Conservation (phyloP, 352 stramenopile genomes). For the Phytophthora melonis region DNA sequence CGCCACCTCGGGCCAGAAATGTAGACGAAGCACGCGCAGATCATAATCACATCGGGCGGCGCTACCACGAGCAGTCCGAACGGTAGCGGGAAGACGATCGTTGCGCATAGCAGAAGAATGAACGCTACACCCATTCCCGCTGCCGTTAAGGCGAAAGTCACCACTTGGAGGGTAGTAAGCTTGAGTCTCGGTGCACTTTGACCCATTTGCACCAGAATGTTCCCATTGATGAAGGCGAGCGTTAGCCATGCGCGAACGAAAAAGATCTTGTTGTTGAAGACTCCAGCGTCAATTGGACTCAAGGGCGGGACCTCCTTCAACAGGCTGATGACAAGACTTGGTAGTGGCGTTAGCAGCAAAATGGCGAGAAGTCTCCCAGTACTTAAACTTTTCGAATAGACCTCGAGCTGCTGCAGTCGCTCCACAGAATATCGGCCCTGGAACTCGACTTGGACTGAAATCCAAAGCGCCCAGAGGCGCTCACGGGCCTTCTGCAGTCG, state of each 20-base stretch:
- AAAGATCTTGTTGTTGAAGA: conserved; percentile 24
- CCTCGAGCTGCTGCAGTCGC: conserved; percentile 1
- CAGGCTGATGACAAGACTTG: conserved; percentile 25
- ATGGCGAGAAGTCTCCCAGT: conserved; percentile 12
- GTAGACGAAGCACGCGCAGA: conserved; percentile 21
- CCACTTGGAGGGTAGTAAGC: conserved; percentile 16
- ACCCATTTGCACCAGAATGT: conserved; percentile 28
- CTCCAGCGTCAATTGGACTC: conserved; percentile 21
- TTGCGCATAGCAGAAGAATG: conserved; percentile 19
- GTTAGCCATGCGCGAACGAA: conserved; percentile 29
- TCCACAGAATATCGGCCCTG: conserved; percentile 34
- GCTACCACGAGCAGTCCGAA: conserved; percentile 46
- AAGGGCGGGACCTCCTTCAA: conserved; percentile 27
- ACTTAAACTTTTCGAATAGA: conserved; percentile 13
- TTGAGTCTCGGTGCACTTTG: conserved; percentile 28
- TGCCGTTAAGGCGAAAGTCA: conserved; percentile 5
- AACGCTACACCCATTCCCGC: conserved; percentile 7
- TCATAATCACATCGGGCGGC: conserved; percentile 12
- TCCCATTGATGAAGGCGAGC: conserved; percentile 22
- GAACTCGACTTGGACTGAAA: conserved; percentile 27
- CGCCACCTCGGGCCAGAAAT: conserved; percentile 25
- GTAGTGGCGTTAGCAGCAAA: conserved; percentile 19
- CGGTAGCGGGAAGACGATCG: conserved; percentile 47
- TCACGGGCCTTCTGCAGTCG: not conserved
- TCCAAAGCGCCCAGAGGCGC: conserved; percentile 4